Base-by-base conservation (phyloP, 192 early-diverging fungal genomes). In the Blastocladiella britannica region DNA sequence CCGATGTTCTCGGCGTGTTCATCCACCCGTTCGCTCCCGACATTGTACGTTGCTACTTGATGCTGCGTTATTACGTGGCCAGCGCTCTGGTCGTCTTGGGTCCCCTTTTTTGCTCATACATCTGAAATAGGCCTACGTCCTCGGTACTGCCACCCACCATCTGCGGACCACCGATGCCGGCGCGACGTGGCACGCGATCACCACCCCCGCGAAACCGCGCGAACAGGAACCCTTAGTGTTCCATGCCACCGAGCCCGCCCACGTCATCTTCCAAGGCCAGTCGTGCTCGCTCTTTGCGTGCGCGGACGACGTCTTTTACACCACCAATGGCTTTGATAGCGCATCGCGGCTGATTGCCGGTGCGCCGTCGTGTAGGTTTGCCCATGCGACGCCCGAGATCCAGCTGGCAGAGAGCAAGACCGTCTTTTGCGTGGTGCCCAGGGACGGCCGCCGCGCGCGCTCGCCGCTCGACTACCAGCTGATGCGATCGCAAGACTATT, bases 401-500 rank as follows among this genome's bases (percentile, higher is more conserved):
- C 56, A 68, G 54, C 26, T 55, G 4, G 22, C 30, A 51, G 58
- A 56, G n/a, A 54, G 55, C 9, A 61, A 53, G 9, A 25, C 12
- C 23, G 25, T 26, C 18, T 27, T 54, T 27, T 27, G 28, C 26
- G 23, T 27, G 1, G 25, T 18, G 28, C 23, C 12, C 26, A 54
- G 23, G 25, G 23, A 28, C 28, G 18, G 23, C 18, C 53, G 23
- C 18, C 26, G 62, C 6, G 29, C 65, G 52, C 53, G 63, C 7
- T 54, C 63, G 2, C 52, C 64, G 25, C 63, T 71, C 23, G 69
- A 72, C 22, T 55, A 67, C 29, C 72, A 65, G 52, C 67, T 95
- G n/a, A 74, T 90, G 12, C 67, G 71, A 55, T 82, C 83, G 18
- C 78, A 86, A 53, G 77, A 87, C 63, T 91, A 72, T 67, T 93